Conservation (phyloP, 169 alveolate species). For the Babesia divergens region DNA sequence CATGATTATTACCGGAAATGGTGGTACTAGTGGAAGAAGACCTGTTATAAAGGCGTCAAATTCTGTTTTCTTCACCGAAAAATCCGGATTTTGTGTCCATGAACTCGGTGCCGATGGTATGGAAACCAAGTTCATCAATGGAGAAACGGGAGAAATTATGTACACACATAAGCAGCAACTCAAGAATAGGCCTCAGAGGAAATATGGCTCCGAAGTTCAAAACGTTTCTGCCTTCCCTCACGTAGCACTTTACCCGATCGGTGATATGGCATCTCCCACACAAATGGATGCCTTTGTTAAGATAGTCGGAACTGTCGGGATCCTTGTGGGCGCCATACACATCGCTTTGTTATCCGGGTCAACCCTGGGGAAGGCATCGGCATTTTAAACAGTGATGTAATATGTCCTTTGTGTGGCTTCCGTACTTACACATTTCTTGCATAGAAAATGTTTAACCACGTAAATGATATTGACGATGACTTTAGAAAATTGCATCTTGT, state of each 20-base stretch:
- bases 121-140: conserved; percentile 75
- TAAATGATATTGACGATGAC: conserved; percentile 10
- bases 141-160: conserved; percentile 74
- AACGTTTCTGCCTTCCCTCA: conserved; percentile 71
- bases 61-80: conserved; percentile 73
- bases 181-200: conserved; percentile 66
- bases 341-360: conserved; percentile 34
- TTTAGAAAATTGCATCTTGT: conserved; percentile 16
- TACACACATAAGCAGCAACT: conserved; percentile 71
- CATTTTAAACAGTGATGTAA: background rate
- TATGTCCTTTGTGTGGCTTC: conserved; percentile 18
- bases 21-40: conserved; percentile 68
- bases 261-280: conserved; percentile 74
- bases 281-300: conserved; percentile 79
- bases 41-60: conserved; percentile 61
- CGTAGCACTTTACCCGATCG: conserved; percentile 73
- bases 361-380: conserved; percentile 51
- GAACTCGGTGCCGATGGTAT: conserved; percentile 76
- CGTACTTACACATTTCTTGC: background rate
- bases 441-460: conserved; percentile 24
- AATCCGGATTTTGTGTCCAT: conserved; percentile 81
- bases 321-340: conserved; percentile 70
- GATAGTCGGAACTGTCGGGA: conserved; percentile 82
- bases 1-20: conserved; percentile 82
- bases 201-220: conserved; percentile 67